Base-by-base conservation (phyloP, 352 stramenopile genomes). In the Globisporangium middletonii region DNA sequence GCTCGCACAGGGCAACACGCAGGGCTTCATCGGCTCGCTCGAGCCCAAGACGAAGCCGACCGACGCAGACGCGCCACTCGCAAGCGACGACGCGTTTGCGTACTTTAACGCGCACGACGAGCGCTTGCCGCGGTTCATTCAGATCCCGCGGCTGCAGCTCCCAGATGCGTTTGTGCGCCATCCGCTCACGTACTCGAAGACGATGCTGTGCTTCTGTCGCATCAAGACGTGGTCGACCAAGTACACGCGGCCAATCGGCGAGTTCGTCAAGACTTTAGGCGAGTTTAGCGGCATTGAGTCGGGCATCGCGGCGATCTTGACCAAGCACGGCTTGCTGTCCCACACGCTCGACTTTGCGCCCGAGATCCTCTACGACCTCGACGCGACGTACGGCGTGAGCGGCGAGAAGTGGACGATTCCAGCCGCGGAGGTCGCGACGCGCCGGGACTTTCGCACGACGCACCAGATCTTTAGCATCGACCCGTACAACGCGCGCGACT, bases 401-500 rank as follows among this genome's bases (percentile, higher is more conserved):
- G 78, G 72, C 15, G 78, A 93, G 57, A 83, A 88, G 26, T 96
- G 85, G 83, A 43, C 68, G 30, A 83, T 96, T n/a, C 78, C 87
- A 3, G 58, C 67, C 13, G 71, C 88, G 60, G 96, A 98, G 62
- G 63, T 96, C 1, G 77, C 69, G 13, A 75, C 77, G 23, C 77
- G 96, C 18, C 78, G 89, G 1, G 96, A 99, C 67, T 97, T 98
- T 50, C 84, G 96, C 33, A 9, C 33, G 11, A 49, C 73, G 0
- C 59, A 65, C 30, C 79, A 94, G 50, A 97, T 99, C 55, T 99
- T 99, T 64, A 98, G 94, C 7, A 99, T 99, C 47, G 96, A 99
- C 75, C 96, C 96, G 19, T 96, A 95, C 48, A 98, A 94, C 12
- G 95, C 96, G 3, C 93, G 92, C 26, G 96, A 99, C 85, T 73